Evolutionary conservation across 2,329 filamentous ascomycete species (phyloP).

Genomic region (Arthrinium phaeospermum): DNA sequence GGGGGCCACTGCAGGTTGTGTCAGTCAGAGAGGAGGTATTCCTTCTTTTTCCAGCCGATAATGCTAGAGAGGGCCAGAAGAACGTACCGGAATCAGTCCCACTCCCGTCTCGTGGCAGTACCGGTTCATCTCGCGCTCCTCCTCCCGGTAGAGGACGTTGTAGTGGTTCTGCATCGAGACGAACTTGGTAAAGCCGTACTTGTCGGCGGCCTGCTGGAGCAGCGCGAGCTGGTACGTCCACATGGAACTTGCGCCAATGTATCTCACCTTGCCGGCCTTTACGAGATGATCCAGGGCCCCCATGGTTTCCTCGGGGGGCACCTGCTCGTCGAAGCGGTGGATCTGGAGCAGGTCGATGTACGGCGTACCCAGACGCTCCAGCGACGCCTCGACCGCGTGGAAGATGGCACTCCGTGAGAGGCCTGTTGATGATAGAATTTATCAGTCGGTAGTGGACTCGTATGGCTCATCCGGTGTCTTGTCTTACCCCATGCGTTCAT

Average conservation of each 20-base stretch:
- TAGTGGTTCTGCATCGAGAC: slow-evolving; percentile 32
- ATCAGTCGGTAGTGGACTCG: too few relatives aligned
- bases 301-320: background rate
- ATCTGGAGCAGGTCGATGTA: slow-evolving; percentile 11
- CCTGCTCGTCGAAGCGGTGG: background rate
- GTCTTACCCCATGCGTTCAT: background rate
- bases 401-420: background rate
- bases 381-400: background rate
- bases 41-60: background rate
- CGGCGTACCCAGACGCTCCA: background rate
- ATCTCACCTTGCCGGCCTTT: slow-evolving; percentile 12
- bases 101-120: slow-evolving; percentile 29
- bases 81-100: background rate
- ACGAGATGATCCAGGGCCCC: background rate
- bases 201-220: slow-evolving; percentile 57
- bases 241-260: slow-evolving; percentile 36
- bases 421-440: background rate
- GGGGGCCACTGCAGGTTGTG: background rate
- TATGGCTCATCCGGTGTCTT: background rate
- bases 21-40: background rate
- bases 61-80: background rate
- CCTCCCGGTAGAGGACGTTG: too few relatives aligned
- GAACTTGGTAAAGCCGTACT: slow-evolving; percentile 57
- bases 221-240: slow-evolving; percentile 50
- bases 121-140: too few relatives aligned